Conservation (phyloP, 2,329 filamentous ascomycete species). For the Trichoderma arundinaceum region DNA sequence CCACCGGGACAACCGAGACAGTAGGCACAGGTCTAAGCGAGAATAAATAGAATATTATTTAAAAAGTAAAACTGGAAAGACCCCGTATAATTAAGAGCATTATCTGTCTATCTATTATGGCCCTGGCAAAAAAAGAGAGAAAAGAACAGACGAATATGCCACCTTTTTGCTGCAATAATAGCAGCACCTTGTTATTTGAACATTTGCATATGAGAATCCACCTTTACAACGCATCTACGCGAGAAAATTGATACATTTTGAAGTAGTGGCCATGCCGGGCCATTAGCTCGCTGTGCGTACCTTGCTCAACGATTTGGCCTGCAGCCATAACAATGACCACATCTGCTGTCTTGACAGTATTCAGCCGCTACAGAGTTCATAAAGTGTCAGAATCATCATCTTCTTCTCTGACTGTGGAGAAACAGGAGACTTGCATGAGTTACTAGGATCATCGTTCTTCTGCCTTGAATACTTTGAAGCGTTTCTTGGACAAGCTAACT, state of each 20-base stretch:
- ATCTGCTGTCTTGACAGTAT: conserved; percentile 23
- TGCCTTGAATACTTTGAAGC: conserved; percentile 5
- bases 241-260: conserved; percentile 25
- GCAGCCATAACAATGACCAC: conserved; percentile 19
- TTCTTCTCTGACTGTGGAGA: background rate
- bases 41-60: no score
- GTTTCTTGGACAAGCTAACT: conserved; percentile 23
- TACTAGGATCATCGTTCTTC: conserved; percentile 21
- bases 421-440: conserved; percentile 14
- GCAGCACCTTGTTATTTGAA: background rate
- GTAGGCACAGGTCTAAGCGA: no score
- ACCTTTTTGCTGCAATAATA: background rate
- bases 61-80: no score
- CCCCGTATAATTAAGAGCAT: no score
- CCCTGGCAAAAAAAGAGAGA: background rate
- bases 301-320: conserved; percentile 27
- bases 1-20: no score
- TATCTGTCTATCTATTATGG: background rate
- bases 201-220: background rate
- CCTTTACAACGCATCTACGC: background rate
- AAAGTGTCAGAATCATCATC: background rate
- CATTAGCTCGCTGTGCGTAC: conserved; percentile 26
- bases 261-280: conserved; percentile 17
- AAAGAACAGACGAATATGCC: background rate
- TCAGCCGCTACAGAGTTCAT: conserved; percentile 4